Conservation (phyloP, 176 grass and related monocot genomes). For the Triticum timopheevii region DNA sequence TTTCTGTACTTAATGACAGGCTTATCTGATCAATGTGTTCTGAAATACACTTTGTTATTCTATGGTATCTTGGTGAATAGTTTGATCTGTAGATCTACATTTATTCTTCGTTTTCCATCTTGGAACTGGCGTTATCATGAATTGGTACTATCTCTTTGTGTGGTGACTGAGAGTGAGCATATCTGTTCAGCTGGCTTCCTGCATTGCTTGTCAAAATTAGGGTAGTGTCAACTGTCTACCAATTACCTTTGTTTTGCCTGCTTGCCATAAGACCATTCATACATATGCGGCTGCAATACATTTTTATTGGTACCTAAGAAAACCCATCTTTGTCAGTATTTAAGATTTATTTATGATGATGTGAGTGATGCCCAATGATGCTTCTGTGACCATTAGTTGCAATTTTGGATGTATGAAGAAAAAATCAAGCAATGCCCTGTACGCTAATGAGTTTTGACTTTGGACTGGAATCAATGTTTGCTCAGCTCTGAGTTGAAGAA, state of each 20-base stretch:
- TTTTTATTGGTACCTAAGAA: not conserved
- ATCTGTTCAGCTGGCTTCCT: not conserved
- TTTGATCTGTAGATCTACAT: not conserved
- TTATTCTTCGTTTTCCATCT: not conserved
- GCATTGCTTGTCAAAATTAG: not conserved
- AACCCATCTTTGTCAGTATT: not conserved
- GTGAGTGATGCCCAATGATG: not conserved
- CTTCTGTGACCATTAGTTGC: not conserved
- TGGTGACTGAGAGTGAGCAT: not conserved
- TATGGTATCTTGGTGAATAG: slow-evolving; percentile 11
- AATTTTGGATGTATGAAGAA: not conserved
- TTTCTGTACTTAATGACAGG: slow-evolving; percentile 9
- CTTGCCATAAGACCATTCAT: not conserved
- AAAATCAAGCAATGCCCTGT: not conserved
- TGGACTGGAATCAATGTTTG: not conserved
- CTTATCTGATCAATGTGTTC: not conserved
- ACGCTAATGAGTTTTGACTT: not conserved
- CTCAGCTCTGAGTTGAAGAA: not conserved
- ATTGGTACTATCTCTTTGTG: not conserved
- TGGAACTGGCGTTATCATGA: not conserved
- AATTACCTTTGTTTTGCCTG: not conserved
- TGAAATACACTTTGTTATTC: slow-evolving; percentile 18
- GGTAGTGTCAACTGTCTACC: not conserved
- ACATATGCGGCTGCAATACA: not conserved
- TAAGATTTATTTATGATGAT: not conserved